Evolutionary conservation across 2,329 filamentous ascomycete species (phyloP).

Genomic region (Fusarium sp.): DNA sequence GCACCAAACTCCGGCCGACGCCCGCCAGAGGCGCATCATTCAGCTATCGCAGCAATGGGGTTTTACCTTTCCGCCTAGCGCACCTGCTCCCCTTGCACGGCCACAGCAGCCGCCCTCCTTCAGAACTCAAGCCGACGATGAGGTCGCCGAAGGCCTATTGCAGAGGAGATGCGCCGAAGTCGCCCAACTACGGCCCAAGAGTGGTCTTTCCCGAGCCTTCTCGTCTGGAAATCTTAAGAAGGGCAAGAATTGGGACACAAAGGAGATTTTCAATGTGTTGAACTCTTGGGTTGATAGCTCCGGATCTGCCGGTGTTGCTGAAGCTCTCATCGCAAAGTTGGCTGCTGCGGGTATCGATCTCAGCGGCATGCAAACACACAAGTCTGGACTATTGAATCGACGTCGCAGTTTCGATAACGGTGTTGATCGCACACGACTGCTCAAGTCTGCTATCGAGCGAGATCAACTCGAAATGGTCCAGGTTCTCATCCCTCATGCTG

Average conservation of each 20-base stretch:
- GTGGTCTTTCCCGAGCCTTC: constrained; percentile 53
- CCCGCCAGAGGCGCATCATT: constrained; percentile 60
- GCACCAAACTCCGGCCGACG: constrained; percentile 48
- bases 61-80: constrained; percentile 53
- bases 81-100: constrained; percentile 54
- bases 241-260: constrained; percentile 64
- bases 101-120: constrained; percentile 58
- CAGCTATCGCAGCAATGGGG: constrained; percentile 64
- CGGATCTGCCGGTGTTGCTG: constrained; percentile 66
- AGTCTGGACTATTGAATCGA: constrained; percentile 59
- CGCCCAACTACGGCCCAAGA: constrained; percentile 53
- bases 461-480: constrained; percentile 65
- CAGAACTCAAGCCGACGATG: constrained; percentile 61
- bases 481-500: constrained; percentile 65
- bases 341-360: constrained; percentile 62
- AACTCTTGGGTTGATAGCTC: constrained; percentile 60
- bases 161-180: constrained; percentile 56
- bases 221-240: constrained; percentile 55
- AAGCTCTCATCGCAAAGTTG: constrained; percentile 65
- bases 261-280: constrained; percentile 64
- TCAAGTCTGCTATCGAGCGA: constrained; percentile 63
- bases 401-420: constrained; percentile 63
- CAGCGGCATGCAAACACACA: constrained; percentile 60
- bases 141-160: constrained; percentile 65
- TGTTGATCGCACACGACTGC: constrained; percentile 60